Evolutionary conservation across 306 rosid species (phyloP), one percentile per base, ranked within the genome.

Genomic region (Alnus glutinosa): DNA sequence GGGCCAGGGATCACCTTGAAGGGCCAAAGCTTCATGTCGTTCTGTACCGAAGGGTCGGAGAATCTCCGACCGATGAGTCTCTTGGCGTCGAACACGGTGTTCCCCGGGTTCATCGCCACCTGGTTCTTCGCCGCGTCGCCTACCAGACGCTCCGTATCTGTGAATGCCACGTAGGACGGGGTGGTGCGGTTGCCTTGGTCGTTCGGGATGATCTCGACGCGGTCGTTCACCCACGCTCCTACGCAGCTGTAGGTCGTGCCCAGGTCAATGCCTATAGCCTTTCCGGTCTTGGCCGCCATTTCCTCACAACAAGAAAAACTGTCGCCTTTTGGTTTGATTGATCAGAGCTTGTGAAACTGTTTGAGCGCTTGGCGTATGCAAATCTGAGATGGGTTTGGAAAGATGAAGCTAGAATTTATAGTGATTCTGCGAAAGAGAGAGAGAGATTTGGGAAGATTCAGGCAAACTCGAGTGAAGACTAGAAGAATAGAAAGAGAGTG

Each of bases 241-340:
- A 94, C 94, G 72, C 97, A 94, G 85, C 96, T 92, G 86, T 94
- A 94, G 70, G 98, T 94, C 0, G 97, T 94, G 57, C 96, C 98
- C 4, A 94, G 87, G 84, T 94, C 96, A 76, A 94, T 94, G 19
- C 98, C 98, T 4, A 92, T 94, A 9, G 96, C 97, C 66, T 94
- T 67, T 85, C 90, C 96, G 0, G 61, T 70, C 34, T 85, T 88
- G 14, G 86, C 47, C 57, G 97, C 94, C 98, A 94, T 81, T 15
- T 1, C 3, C 30, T 72, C 49, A 54, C 12, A 49, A 1, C 34
- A 6, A 66, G 19, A 5, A 55, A 13, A 44, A 36, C 0, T 16
- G 0, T 1, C 67, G 14, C 16, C 11, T 4, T 75, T 13, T 12
- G 8, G 48, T n/a, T 15, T 63, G 6, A 49, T 28, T 1, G 9